A percentile compares a stretch with the other conserved stretches of the same genome.
These are phyloP conservation scores for Elongisporangium undulatum DNA, from an alignment of 352 stramenopile species.

Conservation along the genomic window DNA sequence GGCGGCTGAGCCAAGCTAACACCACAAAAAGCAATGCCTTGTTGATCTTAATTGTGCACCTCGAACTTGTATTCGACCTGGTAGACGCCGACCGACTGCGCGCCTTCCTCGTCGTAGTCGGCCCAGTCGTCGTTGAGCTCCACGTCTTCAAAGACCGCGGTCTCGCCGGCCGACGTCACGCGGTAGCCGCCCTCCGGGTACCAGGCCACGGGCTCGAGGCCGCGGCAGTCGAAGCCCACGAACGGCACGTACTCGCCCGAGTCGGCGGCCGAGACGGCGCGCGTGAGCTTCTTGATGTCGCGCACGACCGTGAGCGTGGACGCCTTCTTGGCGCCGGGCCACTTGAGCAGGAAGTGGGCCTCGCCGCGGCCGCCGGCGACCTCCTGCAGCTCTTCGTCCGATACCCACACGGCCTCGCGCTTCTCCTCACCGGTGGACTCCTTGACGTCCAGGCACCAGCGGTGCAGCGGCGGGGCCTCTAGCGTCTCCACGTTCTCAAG, in stretches of 20 bases:
- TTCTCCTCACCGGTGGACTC: slow-evolving; percentile 73
- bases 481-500: slow-evolving; percentile 84
- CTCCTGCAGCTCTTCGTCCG: slow-evolving; percentile 71
- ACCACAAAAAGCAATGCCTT: background rate
- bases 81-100: slow-evolving; percentile 76
- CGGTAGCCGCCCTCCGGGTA: slow-evolving; percentile 74
- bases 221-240: slow-evolving; percentile 84
- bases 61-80: slow-evolving; percentile 77
- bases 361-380: slow-evolving; percentile 69
- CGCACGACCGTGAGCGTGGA: slow-evolving; percentile 79
- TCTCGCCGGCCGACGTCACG: slow-evolving; percentile 51
- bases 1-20: slow-evolving; percentile 8
- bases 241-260: slow-evolving; percentile 77
- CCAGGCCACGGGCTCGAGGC: slow-evolving; percentile 79
- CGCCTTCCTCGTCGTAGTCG: slow-evolving; percentile 82
- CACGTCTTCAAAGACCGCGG: slow-evolving; percentile 72
- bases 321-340: slow-evolving; percentile 76
- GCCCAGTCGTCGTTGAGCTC: slow-evolving; percentile 82
- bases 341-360: slow-evolving; percentile 84
- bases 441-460: slow-evolving; percentile 85
- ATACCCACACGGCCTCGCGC: slow-evolving; percentile 75
- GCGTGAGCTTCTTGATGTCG: slow-evolving; percentile 86
- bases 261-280: slow-evolving; percentile 45
- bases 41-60: slow-evolving; percentile 60
- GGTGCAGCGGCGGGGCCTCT: slow-evolving; percentile 56